Conservation (phyloP, 768 basidiomycete genomes). For the Psilocybe azurescens region DNA sequence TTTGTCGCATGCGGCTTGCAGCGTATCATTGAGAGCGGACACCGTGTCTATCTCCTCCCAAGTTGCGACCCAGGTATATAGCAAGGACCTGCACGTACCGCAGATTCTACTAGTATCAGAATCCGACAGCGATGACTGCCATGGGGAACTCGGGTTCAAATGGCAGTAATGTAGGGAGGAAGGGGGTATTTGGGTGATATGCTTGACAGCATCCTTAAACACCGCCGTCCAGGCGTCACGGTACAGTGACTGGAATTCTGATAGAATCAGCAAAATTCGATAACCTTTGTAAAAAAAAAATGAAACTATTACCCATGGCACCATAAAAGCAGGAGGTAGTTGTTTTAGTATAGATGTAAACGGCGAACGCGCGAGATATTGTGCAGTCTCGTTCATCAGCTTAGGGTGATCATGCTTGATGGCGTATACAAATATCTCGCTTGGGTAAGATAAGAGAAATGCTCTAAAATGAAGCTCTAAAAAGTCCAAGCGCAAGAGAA, state of each 20-base stretch:
- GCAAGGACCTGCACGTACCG: not conserved
- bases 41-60: not conserved
- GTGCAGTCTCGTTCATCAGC: conserved; percentile 8
- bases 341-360: conserved; percentile 1
- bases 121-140: too few species aligned
- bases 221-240: conserved; percentile 4
- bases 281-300: not conserved
- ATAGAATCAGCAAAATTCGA: not conserved
- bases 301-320: conserved; percentile 3
- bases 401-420: conserved; percentile 21
- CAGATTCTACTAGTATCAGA: not conserved
- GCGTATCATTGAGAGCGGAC: not conserved
- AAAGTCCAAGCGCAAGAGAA: not conserved
- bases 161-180: not conserved
- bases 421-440: conserved; percentile 14
- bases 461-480: not conserved
- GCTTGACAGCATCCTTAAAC: not conserved
- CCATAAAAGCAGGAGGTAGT: not conserved
- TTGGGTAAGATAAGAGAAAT: conserved; percentile 12
- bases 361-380: not conserved
- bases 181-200: not conserved
- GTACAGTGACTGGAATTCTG: not conserved
- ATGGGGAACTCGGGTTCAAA: too few species aligned
- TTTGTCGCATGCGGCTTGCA: not conserved
- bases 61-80: not conserved